Conservation (phyloP, 1,284 basidiomycete species). For the Naganishia sp. region DNA sequence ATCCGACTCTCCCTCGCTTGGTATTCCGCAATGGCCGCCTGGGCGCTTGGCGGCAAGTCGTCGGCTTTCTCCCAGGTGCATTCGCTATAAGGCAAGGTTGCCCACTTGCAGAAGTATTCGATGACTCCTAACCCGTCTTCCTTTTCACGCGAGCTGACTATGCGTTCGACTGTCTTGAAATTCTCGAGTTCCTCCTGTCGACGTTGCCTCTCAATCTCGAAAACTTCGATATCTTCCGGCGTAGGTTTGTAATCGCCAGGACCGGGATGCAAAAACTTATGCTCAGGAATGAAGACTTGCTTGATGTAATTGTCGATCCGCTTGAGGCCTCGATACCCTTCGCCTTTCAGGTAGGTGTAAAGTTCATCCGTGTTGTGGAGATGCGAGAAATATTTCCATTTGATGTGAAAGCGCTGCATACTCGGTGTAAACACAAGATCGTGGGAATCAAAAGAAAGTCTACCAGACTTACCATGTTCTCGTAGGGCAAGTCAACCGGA, state of each 20-base stretch:
- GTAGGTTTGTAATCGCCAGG: conserved; percentile 65
- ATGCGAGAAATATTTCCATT: conserved; percentile 93
- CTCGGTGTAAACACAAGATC: not conserved
- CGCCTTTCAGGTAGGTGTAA: conserved; percentile 76
- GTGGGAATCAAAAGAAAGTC: conserved; percentile 16
- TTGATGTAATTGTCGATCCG: conserved; percentile 99
- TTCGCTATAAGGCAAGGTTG: conserved; percentile 87
- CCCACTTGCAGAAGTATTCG: conserved; percentile 98
- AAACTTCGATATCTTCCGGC: conserved; percentile 85
- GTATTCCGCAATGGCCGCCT: conserved; percentile 76
- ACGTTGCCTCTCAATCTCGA: conserved; percentile 85
- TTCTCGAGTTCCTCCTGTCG: conserved; percentile 85
- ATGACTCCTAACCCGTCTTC: conserved; percentile 62
- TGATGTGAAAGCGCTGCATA: conserved; percentile 84
- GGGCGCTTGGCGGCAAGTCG: conserved; percentile 67
- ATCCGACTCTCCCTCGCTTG: conserved; percentile 73
- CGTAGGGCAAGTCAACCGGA: conserved; percentile 74
- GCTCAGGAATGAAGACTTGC: conserved; percentile 67
- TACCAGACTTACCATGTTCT: conserved; percentile 70
- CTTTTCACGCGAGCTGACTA: conserved; percentile 78
- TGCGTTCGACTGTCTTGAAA: conserved; percentile 88
- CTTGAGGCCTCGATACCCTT: conserved; percentile 90
- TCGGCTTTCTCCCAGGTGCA: conserved; percentile 92
- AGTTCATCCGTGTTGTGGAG: conserved; percentile 96
- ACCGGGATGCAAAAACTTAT: conserved; percentile 61